phyloP scores from a whole-genome alignment of 768 basidiomycete genomes.

The Termitomyces sp. region DNA sequence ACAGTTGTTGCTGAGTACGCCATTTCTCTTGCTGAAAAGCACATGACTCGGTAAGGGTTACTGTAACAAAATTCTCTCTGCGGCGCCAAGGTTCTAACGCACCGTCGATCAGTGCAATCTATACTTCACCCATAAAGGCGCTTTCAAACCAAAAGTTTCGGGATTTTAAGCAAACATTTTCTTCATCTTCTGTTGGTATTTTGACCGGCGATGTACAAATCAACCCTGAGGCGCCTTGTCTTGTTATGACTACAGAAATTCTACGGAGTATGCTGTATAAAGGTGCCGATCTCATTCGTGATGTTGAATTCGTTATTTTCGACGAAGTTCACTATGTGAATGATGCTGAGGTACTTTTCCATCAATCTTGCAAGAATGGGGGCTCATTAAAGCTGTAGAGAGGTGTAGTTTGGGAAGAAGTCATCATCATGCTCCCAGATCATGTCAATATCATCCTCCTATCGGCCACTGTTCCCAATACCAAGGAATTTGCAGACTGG shows the following conservation, averaged over 20 bases:
- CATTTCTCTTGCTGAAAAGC: slow-evolving; percentile 92
- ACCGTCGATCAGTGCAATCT: slow-evolving; percentile 71
- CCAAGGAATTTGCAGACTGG: slow-evolving; percentile 98
- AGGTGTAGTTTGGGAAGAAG: slow-evolving; percentile 99
- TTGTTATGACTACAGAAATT: slow-evolving; percentile 99
- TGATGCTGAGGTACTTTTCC: slow-evolving; percentile 78
- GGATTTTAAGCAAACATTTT: slow-evolving; percentile 97
- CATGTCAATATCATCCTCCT: slow-evolving; percentile 97
- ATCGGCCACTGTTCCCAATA: slow-evolving; percentile 97
- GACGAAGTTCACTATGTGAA: slow-evolving; percentile 99
- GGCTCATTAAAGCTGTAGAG: slow-evolving; percentile 44
- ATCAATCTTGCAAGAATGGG: background rate
- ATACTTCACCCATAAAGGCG: slow-evolving; percentile 98
- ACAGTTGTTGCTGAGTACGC: slow-evolving; percentile 99
- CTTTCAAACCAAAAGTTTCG: slow-evolving; percentile 98
- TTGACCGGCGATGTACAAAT: slow-evolving; percentile 99
- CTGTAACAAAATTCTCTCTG: slow-evolving; percentile 7
- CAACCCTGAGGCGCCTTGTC: slow-evolving; percentile 94
- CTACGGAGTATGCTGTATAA: slow-evolving; percentile 98
- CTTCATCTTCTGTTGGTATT: slow-evolving; percentile 87
- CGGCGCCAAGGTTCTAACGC: slow-evolving; percentile 1
- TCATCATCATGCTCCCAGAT: slow-evolving; percentile 99
- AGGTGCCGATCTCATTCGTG: slow-evolving; percentile 95
- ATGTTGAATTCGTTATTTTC: slow-evolving; percentile 99
- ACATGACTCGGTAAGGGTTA: slow-evolving; percentile 86